Conservation (phyloP, 208 protist genomes). For the Acanthamoeba healyi region DNA sequence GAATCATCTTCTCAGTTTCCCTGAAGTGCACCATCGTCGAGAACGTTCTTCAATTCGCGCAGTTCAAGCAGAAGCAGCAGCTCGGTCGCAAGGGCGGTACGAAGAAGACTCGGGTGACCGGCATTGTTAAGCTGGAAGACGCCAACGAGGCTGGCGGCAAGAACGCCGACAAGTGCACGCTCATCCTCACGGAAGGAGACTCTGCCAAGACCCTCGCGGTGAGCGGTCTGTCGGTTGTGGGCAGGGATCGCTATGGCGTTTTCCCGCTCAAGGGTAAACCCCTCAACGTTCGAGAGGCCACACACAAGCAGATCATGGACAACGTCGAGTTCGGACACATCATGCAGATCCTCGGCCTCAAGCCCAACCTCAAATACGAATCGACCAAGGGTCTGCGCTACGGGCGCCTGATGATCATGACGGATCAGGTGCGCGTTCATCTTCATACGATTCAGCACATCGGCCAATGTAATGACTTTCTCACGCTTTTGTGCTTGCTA, state of each 20-base stretch:
- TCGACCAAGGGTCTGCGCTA: constrained; percentile 96
- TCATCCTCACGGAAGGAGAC: constrained; percentile 99
- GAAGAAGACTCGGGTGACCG: constrained; percentile 94
- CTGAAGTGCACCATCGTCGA: constrained; percentile 92
- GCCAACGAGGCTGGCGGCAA: constrained; percentile 99
- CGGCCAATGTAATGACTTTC: too few relatives aligned
- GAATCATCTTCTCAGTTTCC: background rate
- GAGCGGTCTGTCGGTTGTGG: constrained; percentile 98
- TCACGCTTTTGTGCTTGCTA: too few relatives aligned
- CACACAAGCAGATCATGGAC: constrained; percentile 94
- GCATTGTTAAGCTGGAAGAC: constrained; percentile 99
- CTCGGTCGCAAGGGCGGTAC: constrained; percentile 91
- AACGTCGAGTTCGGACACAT: constrained; percentile 97
- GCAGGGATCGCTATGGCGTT: constrained; percentile 99
- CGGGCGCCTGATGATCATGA: constrained; percentile 99
- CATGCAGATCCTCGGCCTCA: constrained; percentile 92
- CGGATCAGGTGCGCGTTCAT: constrained; percentile 95
- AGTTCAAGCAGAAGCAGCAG: constrained; percentile 96
- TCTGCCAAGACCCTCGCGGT: constrained; percentile 94
- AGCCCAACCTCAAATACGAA: constrained; percentile 90
- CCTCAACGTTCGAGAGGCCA: constrained; percentile 99
- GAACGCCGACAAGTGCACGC: constrained; percentile 97
- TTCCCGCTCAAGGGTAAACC: constrained; percentile 99
- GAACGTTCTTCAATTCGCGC: constrained; percentile 95
- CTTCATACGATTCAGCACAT: too few relatives aligned